Evolutionary conservation across 2,329 filamentous ascomycete genomes (phyloP).

Genomic region (Pseudogymnoascus sp.): DNA sequence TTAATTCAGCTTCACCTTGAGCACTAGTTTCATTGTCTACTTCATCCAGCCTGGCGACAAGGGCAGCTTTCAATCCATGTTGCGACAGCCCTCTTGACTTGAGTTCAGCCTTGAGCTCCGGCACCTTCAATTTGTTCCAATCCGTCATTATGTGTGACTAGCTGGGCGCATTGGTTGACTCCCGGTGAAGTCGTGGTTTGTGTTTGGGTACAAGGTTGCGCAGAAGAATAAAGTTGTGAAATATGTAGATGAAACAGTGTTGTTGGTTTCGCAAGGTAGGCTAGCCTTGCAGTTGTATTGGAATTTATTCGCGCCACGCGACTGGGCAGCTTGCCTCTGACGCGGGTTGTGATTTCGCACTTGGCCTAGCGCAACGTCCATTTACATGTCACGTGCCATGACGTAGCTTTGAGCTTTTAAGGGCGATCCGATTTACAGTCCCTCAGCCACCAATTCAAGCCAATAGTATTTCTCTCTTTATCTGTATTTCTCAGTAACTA

Average conservation of each 20-base stretch:
- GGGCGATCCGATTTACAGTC: background rate
- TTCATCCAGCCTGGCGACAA: slow-evolving; percentile 54
- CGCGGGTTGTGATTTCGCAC: slow-evolving; percentile 3
- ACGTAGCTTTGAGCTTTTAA: background rate
- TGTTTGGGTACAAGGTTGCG: background rate
- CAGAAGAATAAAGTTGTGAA: background rate
- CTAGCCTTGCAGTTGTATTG: background rate
- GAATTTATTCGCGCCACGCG: slow-evolving; percentile 7
- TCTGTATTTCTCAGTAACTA: too few species aligned
- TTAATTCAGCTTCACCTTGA: slow-evolving; percentile 17
- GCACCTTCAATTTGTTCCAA: slow-evolving; percentile 57
- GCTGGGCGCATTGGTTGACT: background rate
- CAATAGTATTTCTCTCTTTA: too few species aligned
- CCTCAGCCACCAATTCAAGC: too few species aligned
- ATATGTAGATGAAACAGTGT: background rate
- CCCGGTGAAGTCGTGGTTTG: background rate
- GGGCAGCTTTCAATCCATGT: slow-evolving; percentile 62
- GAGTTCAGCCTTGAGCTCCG: slow-evolving; percentile 66
- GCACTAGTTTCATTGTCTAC: slow-evolving; percentile 31
- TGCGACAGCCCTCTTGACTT: slow-evolving; percentile 62
- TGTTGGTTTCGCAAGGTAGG: slow-evolving; percentile 2
- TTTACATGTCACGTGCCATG: background rate
- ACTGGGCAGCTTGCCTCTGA: slow-evolving; percentile 4
- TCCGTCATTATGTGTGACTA: slow-evolving; percentile 36
- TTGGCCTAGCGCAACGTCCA: background rate